A percentile compares a stretch with the other conserved stretches of the same genome.
phyloP scores from a whole-genome alignment of 2,329 filamentous ascomycete genomes.

The Pseudophaeomoniella oleicola region DNA sequence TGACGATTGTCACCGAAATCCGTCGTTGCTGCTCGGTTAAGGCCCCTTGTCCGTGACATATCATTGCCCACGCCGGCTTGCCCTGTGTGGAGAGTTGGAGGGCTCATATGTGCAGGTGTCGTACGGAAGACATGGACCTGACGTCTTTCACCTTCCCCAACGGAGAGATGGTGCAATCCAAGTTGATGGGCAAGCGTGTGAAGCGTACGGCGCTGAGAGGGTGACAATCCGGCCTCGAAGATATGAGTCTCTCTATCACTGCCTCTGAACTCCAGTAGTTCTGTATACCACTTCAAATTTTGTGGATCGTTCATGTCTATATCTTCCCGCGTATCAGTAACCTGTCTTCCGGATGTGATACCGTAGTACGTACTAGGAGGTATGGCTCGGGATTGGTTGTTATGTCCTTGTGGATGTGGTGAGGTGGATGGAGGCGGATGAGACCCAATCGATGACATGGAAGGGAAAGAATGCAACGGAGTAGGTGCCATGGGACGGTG shows the following conservation, averaged over 20 bases:
- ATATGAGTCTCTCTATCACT: constrained; percentile 59
- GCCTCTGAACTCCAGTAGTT: constrained; percentile 23
- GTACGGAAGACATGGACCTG: constrained; percentile 74
- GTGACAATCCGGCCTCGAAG: constrained; percentile 67
- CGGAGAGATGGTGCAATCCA: constrained; percentile 79
- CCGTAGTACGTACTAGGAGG: not conserved
- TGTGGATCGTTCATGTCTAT: constrained; percentile 85
- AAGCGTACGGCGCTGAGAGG: constrained; percentile 74
- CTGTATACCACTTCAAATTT: constrained; percentile 77
- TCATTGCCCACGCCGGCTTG: constrained; percentile 54
- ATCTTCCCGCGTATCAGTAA: too few species aligned
- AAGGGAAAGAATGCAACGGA: constrained; percentile 69
- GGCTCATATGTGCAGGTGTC: constrained; percentile 40
- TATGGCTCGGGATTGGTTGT: not conserved
- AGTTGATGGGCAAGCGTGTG: constrained; percentile 93
- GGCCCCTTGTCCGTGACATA: constrained; percentile 56
- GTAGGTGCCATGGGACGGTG: constrained; percentile 56
- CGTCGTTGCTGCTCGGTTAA: constrained; percentile 92
- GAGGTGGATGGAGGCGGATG: constrained; percentile 32
- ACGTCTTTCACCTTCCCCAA: constrained; percentile 72
- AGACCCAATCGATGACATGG: constrained; percentile 63
- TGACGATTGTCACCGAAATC: constrained; percentile 79
- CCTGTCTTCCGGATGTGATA: too few species aligned
- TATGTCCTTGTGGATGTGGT: not conserved
- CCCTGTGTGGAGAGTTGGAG: constrained; percentile 47